Base-by-base conservation (phyloP, 768 basidiomycete species). In the Bullera alba region DNA sequence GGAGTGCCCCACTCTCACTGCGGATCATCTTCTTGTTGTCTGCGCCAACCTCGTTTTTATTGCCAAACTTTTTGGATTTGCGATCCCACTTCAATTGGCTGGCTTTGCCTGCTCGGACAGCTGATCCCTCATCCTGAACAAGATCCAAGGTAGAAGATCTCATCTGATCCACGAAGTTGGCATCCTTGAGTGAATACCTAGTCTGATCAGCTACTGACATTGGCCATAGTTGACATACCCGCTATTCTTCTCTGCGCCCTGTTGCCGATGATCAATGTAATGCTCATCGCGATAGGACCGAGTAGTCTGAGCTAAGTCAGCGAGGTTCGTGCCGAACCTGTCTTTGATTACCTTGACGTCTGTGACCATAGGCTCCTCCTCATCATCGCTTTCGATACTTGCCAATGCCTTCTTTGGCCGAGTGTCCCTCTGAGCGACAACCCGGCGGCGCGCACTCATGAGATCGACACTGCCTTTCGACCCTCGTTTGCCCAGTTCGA, bases 21-120 rank as follows among this genome's bases (percentile, higher is more conserved):
- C 81, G 82, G 61, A 99, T 85, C 58, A 97, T 78, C 73, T 95
- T 96, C 61, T 93, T 78, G 70, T 96, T 95, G 70, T 96, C 90
- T 6, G 90, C 81, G 17, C 90, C 93, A 37, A 75, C 78, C 10
- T 88, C 87, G 48, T 83, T 85, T 3, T 89, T 88, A 60, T 86
- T 81, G 35, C 93, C 77, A 57, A 95, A 95, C 65, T 85, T 88
- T 71, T 95, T 95, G 75, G 87, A 92, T 75, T 91, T 92, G 65
- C 87, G 87, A 74, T 96, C 91, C 95, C 95, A 99, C 25, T 78
- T 83, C 64, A 87, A 67, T 56, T 77, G 78, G 47, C 83, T 84
- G 8, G 75, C 73, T 44, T 70, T 70, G 44, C 75, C 74, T 6
- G 64, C 66, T 19, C 72, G 71, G 15, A 78, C 76, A 8, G 79